Conservation (phyloP, 108 stramenopile genomes). For the Cyclotella atomus region DNA sequence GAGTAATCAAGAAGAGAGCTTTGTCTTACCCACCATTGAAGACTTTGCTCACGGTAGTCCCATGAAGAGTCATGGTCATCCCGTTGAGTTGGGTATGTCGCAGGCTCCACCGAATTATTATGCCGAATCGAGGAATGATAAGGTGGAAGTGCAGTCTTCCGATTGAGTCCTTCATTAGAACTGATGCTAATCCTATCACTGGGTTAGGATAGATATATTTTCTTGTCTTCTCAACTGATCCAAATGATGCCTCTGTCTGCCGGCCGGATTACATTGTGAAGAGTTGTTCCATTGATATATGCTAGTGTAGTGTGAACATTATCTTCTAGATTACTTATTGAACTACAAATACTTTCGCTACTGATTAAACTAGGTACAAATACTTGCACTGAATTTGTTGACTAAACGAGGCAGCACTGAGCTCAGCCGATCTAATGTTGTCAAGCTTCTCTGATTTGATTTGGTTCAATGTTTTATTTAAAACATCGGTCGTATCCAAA, state of each 20-base stretch:
- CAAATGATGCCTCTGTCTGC: not conserved
- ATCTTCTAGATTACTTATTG: too few species aligned
- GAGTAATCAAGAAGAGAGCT: constrained; percentile 46
- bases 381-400: too few species aligned
- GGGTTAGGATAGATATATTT: not conserved
- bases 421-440: too few species aligned
- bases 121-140: constrained; percentile 10
- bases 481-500: too few species aligned
- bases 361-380: too few species aligned
- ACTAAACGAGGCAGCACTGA: too few species aligned
- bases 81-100: constrained; percentile 22
- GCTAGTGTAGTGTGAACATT: constrained; percentile 1
- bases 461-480: too few species aligned
- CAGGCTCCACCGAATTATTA: constrained; percentile 24
- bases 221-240: not conserved
- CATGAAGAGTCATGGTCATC: constrained; percentile 9
- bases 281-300: not conserved
- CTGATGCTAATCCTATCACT: not conserved
- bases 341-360: too few species aligned
- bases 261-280: not conserved
- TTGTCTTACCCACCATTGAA: constrained; percentile 50
- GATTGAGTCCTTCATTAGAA: too few species aligned
- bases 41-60: constrained; percentile 41
- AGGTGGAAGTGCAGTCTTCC: not conserved
- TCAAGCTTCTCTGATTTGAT: too few species aligned